Evolutionary conservation across 1,284 basidiomycete genomes (phyloP).

Genomic region (Pisolithus thermaeus): DNA sequence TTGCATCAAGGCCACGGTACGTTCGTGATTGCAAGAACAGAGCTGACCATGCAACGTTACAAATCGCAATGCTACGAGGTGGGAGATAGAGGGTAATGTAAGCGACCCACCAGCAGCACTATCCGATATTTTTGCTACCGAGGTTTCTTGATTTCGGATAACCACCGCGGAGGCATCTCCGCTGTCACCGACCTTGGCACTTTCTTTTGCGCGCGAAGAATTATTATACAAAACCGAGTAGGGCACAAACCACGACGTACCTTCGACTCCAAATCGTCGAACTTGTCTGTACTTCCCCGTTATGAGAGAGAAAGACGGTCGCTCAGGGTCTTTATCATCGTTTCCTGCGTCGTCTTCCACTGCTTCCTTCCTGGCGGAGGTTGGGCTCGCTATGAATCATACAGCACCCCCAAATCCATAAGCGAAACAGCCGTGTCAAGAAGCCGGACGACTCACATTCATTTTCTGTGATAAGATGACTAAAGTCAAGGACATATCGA

Average conservation of each 20-base stretch:
- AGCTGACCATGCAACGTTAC: conserved; percentile 32
- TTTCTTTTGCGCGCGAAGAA: not conserved
- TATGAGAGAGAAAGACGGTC: conserved; percentile 79
- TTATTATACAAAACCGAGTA: conserved; percentile 1
- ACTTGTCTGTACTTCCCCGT: conserved; percentile 83
- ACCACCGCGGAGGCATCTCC: conserved; percentile 38
- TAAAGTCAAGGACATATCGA: conserved; percentile 79
- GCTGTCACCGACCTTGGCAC: conserved; percentile 4
- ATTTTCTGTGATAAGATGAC: conserved; percentile 49
- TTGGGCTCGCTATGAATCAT: not conserved
- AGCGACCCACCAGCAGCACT: conserved; percentile 60
- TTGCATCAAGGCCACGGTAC: conserved; percentile 81
- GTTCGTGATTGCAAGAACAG: conserved; percentile 66
- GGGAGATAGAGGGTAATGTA: conserved; percentile 6
- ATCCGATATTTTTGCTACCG: conserved; percentile 51
- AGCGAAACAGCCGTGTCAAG: not conserved
- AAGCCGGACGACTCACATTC: conserved; percentile 8
- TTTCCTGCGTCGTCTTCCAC: conserved; percentile 11
- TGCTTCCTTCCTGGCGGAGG: conserved; percentile 9
- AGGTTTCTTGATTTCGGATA: conserved; percentile 58
- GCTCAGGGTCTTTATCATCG: conserved; percentile 47
- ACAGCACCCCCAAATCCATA: not conserved
- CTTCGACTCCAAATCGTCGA: conserved; percentile 62
- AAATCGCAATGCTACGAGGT: not conserved
- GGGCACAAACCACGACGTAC: conserved; percentile 18